Evolutionary conservation across 129 eudicot genomes (phyloP).

Genomic region (Daucus carota): DH1_v3.0 NC_030386.2:24138001-24138500

Average conservation of each 20-base stretch:
- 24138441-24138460: slow-evolving; percentile 46
- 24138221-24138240: slow-evolving; percentile 54
- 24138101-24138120: slow-evolving; percentile 24
- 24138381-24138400: slow-evolving; percentile 24
- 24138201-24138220: slow-evolving; percentile 66
- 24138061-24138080: slow-evolving; percentile 40
- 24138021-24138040: slow-evolving; percentile 31
- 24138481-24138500: slow-evolving; percentile 33
- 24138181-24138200: slow-evolving; percentile 35
- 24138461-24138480: slow-evolving; percentile 8
- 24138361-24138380: slow-evolving; percentile 14
- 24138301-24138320: slow-evolving; percentile 39
- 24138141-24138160: slow-evolving; percentile 48
- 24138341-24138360: slow-evolving; percentile 28
- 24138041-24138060: slow-evolving; percentile 24
- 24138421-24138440: slow-evolving; percentile 64
- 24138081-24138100: slow-evolving; percentile 29
- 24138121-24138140: slow-evolving; percentile 49
- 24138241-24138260: slow-evolving; percentile 88
- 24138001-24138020: slow-evolving; percentile 34
- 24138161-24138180: slow-evolving; percentile 51
- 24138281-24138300: slow-evolving; percentile 67
- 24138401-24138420: slow-evolving; percentile 22
- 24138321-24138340: slow-evolving; percentile 57
- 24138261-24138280: slow-evolving; percentile 64